Base-by-base conservation (phyloP, 2,329 filamentous ascomycete genomes). In the Tolypocladium amazonense region DNA sequence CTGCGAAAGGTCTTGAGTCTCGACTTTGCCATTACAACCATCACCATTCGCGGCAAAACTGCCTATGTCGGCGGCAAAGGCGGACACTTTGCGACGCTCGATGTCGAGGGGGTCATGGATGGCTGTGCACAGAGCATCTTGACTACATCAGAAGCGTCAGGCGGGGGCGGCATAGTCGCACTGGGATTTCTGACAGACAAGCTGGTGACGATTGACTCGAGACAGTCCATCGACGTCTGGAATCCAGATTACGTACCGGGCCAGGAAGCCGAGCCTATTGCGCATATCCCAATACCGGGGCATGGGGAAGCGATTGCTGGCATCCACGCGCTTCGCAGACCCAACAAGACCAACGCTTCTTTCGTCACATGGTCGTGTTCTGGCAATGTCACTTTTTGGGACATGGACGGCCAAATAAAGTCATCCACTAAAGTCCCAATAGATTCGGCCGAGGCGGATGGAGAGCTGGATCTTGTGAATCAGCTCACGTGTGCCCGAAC, bases 331-430 rank as follows among this genome's bases (percentile, higher is more conserved):
- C 75, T 97, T 5, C 72, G 79, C 3, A 76, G 77, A 27, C 79
- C 84, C 0, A 89, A 89, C 61, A 71, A 77, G 5, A 74, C 84
- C 30, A 79, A 82, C 27, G 87, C 90, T 0, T 82, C 87, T 11
- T 97, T 97, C 68, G 87, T 92, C 64, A 97, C 92, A 0, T 99
- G 92, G 90, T 92, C 93, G 2, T 84, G 83, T 27, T 86, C 87
- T 57, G 94, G 94, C 6, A 85, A 83, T 20, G 82, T 97, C 57
- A 83, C 90, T 30, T 88, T 96, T 65, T 99, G 94, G 94, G 83
- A 86, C 65, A 71, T 85, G 18, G 81, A 90, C 56, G 94, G 93
- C 27, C 81, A 79, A 58, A 83, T 87, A 62, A 86, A 83, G 65
- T 79, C 81, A 20, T 84, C 84, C 1, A 76, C 91, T 41, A 77